A percentile compares a stretch with the other conserved stretches of the same genome.
Conservation (phyloP, 345 rosid species). For the Rhodomyrtus tomentosa region DNA sequence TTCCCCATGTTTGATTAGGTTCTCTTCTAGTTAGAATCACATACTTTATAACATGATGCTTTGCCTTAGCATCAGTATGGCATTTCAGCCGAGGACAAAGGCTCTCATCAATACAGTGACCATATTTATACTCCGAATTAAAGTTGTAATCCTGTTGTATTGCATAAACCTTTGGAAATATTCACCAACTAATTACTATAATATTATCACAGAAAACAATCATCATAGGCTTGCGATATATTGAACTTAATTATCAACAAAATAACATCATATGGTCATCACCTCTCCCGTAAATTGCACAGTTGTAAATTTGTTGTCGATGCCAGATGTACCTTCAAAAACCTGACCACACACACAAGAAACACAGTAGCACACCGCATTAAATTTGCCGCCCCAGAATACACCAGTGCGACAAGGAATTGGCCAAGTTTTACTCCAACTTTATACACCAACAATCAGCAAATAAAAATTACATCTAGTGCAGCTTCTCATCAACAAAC, state of each 20-base stretch:
- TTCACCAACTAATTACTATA: not conserved
- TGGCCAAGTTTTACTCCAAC: too few species aligned
- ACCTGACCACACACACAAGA: slow-evolving; percentile 30
- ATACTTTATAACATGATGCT: not conserved
- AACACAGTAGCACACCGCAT: not conserved
- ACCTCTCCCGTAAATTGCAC: slow-evolving; percentile 98
- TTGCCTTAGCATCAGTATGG: not conserved
- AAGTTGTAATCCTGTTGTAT: not conserved
- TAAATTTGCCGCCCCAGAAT: not conserved
- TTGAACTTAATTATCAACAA: not conserved
- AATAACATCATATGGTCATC: not conserved
- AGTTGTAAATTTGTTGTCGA: slow-evolving; percentile 84
- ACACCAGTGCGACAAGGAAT: not conserved
- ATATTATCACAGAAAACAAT: not conserved
- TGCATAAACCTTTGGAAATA: not conserved
- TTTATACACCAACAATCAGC: not conserved
- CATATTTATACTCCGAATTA: not conserved
- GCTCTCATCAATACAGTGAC: not conserved
- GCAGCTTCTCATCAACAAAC: not conserved
- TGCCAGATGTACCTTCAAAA: slow-evolving; percentile 95
- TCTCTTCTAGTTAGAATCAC: not conserved
- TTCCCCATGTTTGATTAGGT: not conserved
- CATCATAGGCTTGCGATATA: not conserved
- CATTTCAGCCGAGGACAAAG: not conserved
- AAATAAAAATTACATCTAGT: too few species aligned